Conservation (phyloP, 129 eudicot genomes). For the Tagetes patula region DNA sequence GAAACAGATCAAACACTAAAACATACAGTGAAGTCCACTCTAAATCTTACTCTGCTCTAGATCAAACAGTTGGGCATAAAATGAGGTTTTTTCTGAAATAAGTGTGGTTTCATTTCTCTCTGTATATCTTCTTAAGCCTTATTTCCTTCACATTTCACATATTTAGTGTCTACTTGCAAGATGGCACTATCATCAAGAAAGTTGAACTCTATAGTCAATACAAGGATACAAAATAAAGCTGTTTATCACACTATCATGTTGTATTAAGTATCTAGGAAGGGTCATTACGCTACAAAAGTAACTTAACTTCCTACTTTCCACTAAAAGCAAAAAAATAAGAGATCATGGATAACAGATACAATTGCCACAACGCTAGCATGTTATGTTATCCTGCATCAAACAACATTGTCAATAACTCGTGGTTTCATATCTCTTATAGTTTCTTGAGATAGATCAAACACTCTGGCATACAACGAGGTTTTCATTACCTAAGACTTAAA, state of each 20-base stretch:
- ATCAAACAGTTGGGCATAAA: not conserved
- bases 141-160: constrained; percentile 9
- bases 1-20: not conserved
- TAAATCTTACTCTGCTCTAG: not conserved
- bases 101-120: not conserved
- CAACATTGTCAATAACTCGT: constrained; percentile 2
- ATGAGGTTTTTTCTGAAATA: not conserved
- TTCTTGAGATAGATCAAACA: constrained; percentile 2
- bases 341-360: not conserved
- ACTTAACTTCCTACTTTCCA: not conserved
- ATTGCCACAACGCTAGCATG: not conserved
- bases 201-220: not conserved
- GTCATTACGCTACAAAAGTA: constrained; percentile 3
- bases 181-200: constrained; percentile 13
- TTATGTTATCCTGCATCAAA: constrained; percentile 11
- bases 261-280: not conserved
- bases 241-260: constrained; percentile 3
- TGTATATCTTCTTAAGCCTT: not conserved
- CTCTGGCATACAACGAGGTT: not conserved
- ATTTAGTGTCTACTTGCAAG: constrained; percentile 15
- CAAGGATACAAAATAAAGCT: not conserved
- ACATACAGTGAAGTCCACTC: constrained; percentile 1
- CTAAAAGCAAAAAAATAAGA: not conserved
- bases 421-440: not conserved
- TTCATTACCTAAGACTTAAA: constrained; percentile 7